Percentiles rank a stretch among this genome's conserved stretches.
These are phyloP conservation scores for Cocos nucifera DNA, from an alignment of 176 grass and related monocot species.

Conservation along the genomic window DNA sequence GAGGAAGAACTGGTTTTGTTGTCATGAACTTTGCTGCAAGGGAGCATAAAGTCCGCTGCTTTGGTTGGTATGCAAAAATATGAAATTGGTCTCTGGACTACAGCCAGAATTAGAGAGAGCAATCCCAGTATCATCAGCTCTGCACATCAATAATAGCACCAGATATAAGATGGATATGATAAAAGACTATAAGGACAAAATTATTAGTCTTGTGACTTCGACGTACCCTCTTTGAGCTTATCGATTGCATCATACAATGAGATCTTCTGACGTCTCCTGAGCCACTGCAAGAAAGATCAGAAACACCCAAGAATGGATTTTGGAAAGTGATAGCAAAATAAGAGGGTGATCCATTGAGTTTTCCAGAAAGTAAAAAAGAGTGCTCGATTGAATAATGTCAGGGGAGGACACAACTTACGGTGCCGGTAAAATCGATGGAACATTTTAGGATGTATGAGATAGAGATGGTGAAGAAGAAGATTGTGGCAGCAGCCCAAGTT, in stretches of 20 bases:
- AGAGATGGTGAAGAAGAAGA: constrained; percentile 3
- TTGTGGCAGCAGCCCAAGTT: neutral
- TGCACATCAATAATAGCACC: neutral
- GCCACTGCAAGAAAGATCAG: neutral
- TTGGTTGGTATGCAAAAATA: constrained; percentile 1
- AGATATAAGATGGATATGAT: no score
- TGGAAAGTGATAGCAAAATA: no score
- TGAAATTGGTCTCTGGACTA: neutral
- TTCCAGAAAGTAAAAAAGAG: no score
- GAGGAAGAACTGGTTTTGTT: neutral
- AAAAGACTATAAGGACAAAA: no score
- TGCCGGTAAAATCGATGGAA: neutral
- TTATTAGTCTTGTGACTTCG: neutral
- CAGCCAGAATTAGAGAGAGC: constrained; percentile 2
- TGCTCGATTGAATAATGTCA: no score
- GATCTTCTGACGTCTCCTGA: constrained; percentile 6
- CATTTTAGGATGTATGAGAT: neutral
- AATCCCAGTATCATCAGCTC: constrained; percentile 18
- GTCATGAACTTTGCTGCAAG: neutral
- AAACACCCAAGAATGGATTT: no score
- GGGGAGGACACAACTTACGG: neutral
- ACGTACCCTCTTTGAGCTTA: constrained; percentile 11
- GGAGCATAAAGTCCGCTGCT: constrained; percentile 5
- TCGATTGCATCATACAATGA: neutral
- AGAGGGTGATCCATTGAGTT: no score